phyloP scores from a whole-genome alignment of 345 rosid genomes.

The Turnera subulata region DNA sequence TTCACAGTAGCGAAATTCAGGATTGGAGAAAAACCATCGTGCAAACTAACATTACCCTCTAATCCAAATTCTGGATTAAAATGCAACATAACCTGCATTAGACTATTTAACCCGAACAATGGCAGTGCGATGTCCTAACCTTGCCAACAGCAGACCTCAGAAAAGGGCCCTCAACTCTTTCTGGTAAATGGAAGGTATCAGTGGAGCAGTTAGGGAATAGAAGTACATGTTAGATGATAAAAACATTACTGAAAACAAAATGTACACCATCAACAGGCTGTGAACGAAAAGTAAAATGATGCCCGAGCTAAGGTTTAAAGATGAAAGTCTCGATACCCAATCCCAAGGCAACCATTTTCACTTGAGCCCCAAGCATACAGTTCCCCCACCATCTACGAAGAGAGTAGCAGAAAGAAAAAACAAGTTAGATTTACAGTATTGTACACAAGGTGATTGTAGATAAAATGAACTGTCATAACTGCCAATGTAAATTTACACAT shows the following conservation, averaged over 20 bases:
- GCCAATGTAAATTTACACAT: no score
- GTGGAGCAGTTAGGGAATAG: constrained; percentile 43
- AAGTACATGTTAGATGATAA: no score
- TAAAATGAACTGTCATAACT: not conserved
- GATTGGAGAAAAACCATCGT: not conserved
- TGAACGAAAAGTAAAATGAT: constrained; percentile 6
- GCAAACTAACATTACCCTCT: constrained; percentile 4
- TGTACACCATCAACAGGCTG: no score
- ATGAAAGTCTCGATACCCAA: constrained; percentile 47
- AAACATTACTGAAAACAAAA: no score
- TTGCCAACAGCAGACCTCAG: constrained; percentile 48
- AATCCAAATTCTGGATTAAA: not conserved
- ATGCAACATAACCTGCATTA: not conserved
- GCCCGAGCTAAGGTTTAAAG: constrained; percentile 6
- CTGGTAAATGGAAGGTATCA: constrained; percentile 55
- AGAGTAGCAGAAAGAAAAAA: constrained; percentile 4
- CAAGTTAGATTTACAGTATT: not conserved
- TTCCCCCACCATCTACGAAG: constrained; percentile 64
- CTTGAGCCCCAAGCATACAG: constrained; percentile 87
- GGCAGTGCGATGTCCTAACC: constrained; percentile 32
- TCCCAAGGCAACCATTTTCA: constrained; percentile 94
- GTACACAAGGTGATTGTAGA: not conserved
- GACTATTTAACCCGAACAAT: constrained; percentile 3
- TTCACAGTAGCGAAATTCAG: not conserved
- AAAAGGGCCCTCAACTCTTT: constrained; percentile 75